Conservation (phyloP, 2,329 filamentous ascomycete species). For the Fusarium sp. region DNA sequence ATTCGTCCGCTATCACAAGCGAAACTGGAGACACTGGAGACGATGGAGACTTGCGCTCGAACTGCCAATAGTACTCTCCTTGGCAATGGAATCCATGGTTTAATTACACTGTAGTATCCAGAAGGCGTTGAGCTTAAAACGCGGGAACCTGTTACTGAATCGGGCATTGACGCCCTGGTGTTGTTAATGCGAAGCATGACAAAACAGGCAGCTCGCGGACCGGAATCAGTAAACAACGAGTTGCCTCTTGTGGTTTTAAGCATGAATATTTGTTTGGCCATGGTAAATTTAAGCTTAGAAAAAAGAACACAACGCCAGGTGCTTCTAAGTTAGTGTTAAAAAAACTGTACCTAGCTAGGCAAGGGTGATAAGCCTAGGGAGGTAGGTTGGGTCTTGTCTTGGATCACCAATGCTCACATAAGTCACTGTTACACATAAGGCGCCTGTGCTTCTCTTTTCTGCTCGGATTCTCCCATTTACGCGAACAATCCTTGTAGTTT, state of each 20-base stretch:
- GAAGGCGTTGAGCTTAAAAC: conserved; percentile 17
- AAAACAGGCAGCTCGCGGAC: too few species aligned
- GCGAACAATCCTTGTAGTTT: conserved; percentile 3
- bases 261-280: conserved; percentile 18
- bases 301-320: background rate
- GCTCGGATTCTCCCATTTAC: conserved; percentile 4
- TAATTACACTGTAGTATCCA: conserved; percentile 1
- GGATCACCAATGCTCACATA: conserved; percentile 46
- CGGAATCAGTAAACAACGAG: background rate
- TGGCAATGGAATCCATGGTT: conserved; percentile 12
- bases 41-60: conserved; percentile 1
- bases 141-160: conserved; percentile 18
- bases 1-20: conserved; percentile 31
- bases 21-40: background rate
- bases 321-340: background rate
- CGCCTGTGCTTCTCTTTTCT: background rate
- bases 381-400: background rate
- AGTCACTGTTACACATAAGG: conserved; percentile 28
- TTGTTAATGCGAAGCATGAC: background rate
- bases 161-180: background rate
- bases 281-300: conserved; percentile 27
- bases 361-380: background rate
- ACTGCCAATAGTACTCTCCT: conserved; percentile 12
- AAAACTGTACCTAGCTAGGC: background rate
- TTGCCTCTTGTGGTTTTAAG: background rate